Evolutionary conservation across 2,329 filamentous ascomycete genomes (phyloP).

Genomic region (Pestalotiopsis sp.): DNA sequence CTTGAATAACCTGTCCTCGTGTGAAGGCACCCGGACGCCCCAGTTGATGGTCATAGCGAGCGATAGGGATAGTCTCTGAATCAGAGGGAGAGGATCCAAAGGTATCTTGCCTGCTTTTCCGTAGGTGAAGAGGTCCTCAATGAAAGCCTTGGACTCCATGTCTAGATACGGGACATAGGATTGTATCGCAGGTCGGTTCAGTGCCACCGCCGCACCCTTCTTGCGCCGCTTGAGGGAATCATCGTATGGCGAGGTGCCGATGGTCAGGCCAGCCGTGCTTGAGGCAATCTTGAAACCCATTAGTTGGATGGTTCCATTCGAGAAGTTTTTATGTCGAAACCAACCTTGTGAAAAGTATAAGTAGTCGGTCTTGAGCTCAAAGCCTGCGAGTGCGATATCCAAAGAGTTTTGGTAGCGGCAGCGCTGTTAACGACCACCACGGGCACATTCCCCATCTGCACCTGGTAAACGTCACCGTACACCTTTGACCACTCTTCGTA

Average conservation of each 20-base stretch:
- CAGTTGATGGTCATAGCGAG: constrained; percentile 79
- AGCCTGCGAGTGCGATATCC: constrained; percentile 77
- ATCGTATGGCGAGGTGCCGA: constrained; percentile 83
- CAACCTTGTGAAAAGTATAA: constrained; percentile 78
- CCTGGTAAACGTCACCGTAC: constrained; percentile 66
- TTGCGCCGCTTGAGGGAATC: constrained; percentile 75
- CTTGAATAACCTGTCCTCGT: constrained; percentile 64
- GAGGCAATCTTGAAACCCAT: constrained; percentile 49
- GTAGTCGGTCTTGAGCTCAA: constrained; percentile 76
- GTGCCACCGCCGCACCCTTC: constrained; percentile 75
- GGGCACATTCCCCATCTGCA: constrained; percentile 67
- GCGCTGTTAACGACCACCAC: constrained; percentile 80
- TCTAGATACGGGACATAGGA: constrained; percentile 83
- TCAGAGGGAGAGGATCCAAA: constrained; percentile 71
- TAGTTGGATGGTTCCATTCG: background rate
- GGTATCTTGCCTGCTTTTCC: constrained; percentile 61
- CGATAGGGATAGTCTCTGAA: constrained; percentile 75
- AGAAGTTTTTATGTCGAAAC: background rate
- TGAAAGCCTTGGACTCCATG: constrained; percentile 69
- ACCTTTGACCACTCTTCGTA: constrained; percentile 56
- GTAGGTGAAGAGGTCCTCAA: constrained; percentile 70
- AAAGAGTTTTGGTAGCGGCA: constrained; percentile 70
- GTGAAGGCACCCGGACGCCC: constrained; percentile 72
- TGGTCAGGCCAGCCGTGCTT: constrained; percentile 75
- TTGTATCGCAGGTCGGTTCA: constrained; percentile 74